phyloP scores from a whole-genome alignment of 202 grass and related monocot species.

The Schoenoplectus triqueter region DNA sequence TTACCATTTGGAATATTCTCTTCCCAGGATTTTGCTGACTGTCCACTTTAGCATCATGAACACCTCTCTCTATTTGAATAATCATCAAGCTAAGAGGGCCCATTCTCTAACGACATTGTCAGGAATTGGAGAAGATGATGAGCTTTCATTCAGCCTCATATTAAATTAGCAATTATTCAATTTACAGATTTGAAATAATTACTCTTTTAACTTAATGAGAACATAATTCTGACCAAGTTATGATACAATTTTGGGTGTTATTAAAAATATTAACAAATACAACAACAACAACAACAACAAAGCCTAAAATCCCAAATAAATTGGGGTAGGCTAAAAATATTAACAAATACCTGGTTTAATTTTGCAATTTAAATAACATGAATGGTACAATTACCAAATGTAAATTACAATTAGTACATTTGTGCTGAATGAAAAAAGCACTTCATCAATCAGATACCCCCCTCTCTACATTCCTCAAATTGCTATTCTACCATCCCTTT shows the following conservation, averaged over 20 bases:
- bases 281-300: too few species aligned
- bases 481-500: constrained; percentile 31
- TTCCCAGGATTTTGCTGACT: not conserved
- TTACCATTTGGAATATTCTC: constrained; percentile 24
- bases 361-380: not conserved
- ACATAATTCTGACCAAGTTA: too few species aligned
- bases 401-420: constrained; percentile 28
- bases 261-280: too few species aligned
- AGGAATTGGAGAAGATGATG: too few species aligned
- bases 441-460: constrained; percentile 3
- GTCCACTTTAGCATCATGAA: constrained; percentile 11
- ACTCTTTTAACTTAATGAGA: too few species aligned
- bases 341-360: not conserved
- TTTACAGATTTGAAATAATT: not conserved
- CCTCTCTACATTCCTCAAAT: constrained; percentile 9
- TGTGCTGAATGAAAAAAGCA: constrained; percentile 36
- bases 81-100: not conserved
- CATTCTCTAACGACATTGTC: not conserved
- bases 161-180: not conserved
- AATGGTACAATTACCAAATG: constrained; percentile 26
- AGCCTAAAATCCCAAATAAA: too few species aligned
- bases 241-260: too few species aligned
- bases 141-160: not conserved
- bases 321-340: too few species aligned
- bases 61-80: constrained; percentile 35